phyloP scores from a whole-genome alignment of 176 grass and related monocot genomes.

The Guadua angustifolia region DNA sequence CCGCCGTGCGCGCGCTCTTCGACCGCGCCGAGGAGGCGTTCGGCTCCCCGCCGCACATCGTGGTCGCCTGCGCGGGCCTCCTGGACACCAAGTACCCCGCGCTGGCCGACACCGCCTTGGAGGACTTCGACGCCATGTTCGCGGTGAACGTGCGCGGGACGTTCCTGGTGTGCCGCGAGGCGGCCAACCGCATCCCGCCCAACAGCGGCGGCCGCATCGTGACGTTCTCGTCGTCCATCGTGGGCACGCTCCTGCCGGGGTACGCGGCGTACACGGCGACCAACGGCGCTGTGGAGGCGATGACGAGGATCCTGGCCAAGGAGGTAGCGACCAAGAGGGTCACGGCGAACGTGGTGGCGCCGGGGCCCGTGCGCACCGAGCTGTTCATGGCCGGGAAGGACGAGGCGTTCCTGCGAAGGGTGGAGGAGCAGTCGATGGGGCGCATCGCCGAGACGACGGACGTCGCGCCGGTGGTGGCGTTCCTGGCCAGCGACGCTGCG shows the following conservation, averaged over 20 bases:
- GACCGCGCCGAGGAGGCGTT: conserved; percentile 71
- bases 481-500: conserved; percentile 49
- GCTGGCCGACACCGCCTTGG: conserved; percentile 60
- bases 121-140: conserved; percentile 72
- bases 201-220: conserved; percentile 49
- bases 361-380: conserved; percentile 61
- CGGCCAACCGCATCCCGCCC: conserved; percentile 33
- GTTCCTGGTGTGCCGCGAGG: conserved; percentile 72
- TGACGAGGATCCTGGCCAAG: conserved; percentile 70
- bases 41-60: conserved; percentile 53
- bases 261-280: conserved; percentile 68
- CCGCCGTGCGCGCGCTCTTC: conserved; percentile 62
- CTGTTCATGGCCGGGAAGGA: conserved; percentile 63
- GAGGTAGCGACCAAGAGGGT: conserved; percentile 59
- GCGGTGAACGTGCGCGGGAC: conserved; percentile 64
- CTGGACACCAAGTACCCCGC: conserved; percentile 53
- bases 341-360: conserved; percentile 74
- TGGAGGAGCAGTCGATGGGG: conserved; percentile 46
- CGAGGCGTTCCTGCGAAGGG: conserved; percentile 46
- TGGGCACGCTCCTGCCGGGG: conserved; percentile 44
- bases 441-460: conserved; percentile 59
- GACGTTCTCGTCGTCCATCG: conserved; percentile 61
- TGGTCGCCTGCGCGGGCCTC: conserved; percentile 66
- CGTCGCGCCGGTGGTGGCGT: conserved; percentile 58
- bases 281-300: conserved; percentile 75